These are phyloP conservation scores for Penicillium sp. DNA, from an alignment of 2,329 filamentous ascomycete genomes.

Conservation along the genomic window DNA sequence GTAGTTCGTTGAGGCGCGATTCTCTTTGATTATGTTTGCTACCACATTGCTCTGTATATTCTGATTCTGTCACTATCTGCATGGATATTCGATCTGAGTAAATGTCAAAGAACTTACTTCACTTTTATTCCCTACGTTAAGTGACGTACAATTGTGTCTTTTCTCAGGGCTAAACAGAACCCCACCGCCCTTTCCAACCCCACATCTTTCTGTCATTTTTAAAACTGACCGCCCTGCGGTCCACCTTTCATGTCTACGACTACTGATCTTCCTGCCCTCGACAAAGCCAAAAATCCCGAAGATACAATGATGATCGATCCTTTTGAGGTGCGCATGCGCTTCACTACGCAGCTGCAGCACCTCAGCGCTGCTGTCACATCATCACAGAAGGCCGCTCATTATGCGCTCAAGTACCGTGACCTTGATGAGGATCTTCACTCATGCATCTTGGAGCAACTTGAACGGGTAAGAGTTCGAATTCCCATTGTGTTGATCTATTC, in stretches of 20 bases:
- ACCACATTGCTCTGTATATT: background rate
- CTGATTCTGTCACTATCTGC: background rate
- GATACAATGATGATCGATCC: constrained; percentile 69
- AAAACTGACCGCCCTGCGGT: background rate
- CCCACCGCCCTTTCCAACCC: background rate
- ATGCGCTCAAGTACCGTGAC: constrained; percentile 89
- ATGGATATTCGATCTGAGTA: background rate
- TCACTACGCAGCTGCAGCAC: constrained; percentile 84
- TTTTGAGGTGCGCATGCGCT: constrained; percentile 97
- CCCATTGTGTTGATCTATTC: background rate
- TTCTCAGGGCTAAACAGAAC: background rate
- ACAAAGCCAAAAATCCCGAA: background rate
- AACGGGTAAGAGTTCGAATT: constrained; percentile 57
- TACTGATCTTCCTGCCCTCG: background rate
- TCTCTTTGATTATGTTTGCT: constrained; percentile 27
- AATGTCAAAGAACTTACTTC: background rate
- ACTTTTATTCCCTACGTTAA: background rate
- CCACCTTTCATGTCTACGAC: constrained; percentile 3
- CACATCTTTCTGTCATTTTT: background rate
- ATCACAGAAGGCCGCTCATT: constrained; percentile 87
- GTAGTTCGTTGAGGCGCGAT: constrained; percentile 32
- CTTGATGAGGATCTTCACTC: constrained; percentile 97
- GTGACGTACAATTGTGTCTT: background rate
- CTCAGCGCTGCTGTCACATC: constrained; percentile 87
- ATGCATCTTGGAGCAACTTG: constrained; percentile 93